A percentile compares a stretch with the other conserved stretches of the same genome.
These are phyloP conservation scores for Immersiella caudata DNA, from an alignment of 495 filamentous ascomycete genomes.

Conservation along the genomic window DNA sequence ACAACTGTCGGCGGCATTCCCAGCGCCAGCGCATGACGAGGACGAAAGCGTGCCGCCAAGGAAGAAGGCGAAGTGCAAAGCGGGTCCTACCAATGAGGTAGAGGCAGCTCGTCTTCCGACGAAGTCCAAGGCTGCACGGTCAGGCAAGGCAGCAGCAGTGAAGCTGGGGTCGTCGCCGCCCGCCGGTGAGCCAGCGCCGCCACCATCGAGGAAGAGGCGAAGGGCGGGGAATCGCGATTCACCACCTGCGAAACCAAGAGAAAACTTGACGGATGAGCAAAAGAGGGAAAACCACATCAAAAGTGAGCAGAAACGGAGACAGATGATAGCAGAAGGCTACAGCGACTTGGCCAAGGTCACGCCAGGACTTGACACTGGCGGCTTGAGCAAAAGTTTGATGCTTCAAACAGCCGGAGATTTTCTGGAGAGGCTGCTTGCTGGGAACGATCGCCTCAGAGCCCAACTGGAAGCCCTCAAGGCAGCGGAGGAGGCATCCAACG, in stretches of 20 bases:
- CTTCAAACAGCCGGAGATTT: not conserved
- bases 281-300: conserved; percentile 87
- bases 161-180: not conserved
- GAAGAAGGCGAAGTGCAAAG: not conserved
- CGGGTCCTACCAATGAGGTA: not conserved
- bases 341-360: conserved; percentile 72
- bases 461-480: conserved; percentile 47
- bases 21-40: not conserved
- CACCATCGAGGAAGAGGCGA: not conserved
- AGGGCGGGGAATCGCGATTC: conserved; percentile 31
- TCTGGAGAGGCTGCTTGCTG: conserved; percentile 69
- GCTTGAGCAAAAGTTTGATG: conserved; percentile 54
- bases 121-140: not conserved
- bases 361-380: conserved; percentile 67
- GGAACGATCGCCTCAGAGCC: conserved; percentile 55
- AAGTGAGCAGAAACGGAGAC: conserved; percentile 84
- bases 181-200: not conserved
- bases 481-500: not conserved
- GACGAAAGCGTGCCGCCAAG: conserved; percentile 8
- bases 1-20: not conserved
- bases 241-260: conserved; percentile 55
- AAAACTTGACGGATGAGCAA: conserved; percentile 81
- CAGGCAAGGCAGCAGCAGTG: not conserved
- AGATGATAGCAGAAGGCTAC: conserved; percentile 76
- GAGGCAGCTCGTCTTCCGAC: not conserved